phyloP scores from a whole-genome alignment of 331 rosid species.

The Malus hybrid region DNA sequence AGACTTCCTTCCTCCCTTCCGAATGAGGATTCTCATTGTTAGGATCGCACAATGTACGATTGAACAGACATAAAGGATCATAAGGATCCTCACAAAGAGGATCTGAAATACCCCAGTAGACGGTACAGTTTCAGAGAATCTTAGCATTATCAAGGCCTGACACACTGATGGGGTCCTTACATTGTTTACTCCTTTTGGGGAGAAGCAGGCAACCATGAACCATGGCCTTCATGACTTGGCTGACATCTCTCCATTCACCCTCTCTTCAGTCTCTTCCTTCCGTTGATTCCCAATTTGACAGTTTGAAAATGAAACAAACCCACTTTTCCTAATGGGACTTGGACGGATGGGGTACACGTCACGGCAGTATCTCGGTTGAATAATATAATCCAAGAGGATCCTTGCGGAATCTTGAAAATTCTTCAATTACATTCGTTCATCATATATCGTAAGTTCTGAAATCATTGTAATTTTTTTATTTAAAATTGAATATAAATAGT shows the following conservation, averaged over 20 bases:
- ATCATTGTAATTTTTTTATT: no score
- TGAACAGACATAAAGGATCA: no score
- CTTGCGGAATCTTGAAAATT: no score
- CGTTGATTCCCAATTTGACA: slow-evolving; percentile 3
- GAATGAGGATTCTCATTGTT: rapidly evolving
- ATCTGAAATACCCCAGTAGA: no score
- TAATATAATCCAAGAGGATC: no score
- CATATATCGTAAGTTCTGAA: rapidly evolving
- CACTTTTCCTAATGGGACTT: background rate
- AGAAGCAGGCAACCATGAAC: slow-evolving; percentile 11
- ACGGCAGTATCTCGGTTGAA: background rate
- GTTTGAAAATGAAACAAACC: slow-evolving; percentile 4
- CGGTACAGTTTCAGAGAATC: slow-evolving; percentile 18
- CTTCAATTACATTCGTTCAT: rapidly evolving
- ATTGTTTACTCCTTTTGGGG: slow-evolving; percentile 12
- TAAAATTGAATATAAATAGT: no score
- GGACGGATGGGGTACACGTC: no score
- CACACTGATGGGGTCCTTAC: slow-evolving; percentile 16
- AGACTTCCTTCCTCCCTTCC: background rate
- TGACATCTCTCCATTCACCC: background rate
- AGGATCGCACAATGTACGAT: rapidly evolving
- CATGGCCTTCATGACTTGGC: background rate
- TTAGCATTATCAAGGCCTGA: slow-evolving; percentile 15
- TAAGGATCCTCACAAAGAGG: no score
- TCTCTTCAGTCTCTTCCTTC: background rate